Evolutionary conservation across 306 rosid genomes (phyloP), one percentile per base, ranked within the genome.

Genomic region (Glycine tomentella): DNA sequence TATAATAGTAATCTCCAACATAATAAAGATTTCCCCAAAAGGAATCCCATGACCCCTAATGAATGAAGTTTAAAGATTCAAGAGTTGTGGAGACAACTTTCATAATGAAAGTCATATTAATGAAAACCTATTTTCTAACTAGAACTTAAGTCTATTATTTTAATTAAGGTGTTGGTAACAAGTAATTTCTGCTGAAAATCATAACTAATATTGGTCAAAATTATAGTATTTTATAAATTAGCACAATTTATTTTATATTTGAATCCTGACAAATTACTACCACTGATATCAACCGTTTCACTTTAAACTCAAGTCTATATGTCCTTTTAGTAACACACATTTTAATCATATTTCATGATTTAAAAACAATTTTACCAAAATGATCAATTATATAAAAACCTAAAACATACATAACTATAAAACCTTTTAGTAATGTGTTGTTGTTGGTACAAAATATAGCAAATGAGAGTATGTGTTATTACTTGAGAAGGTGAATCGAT

Each of bases 401-500:
- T 34, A 63, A 63, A 13, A 12, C 12, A 58, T 3, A 58, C 12
- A 17, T 57, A 58, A 58, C 9, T 58, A 17, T 0, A 58, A 58
- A 58, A 58, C 0, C 64, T 5, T 63, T 36, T 36, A 3, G 40
- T 61, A 63, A 36, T 13, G 48, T 13, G 49, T 6, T 8, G 49
- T 6, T 8, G 70, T 33, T 11, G 10, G 71, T 7, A 42, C n/a
- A 16, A 16, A 45, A 44, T 15, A 68, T 68, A 16, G 38, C 9
- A 45, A 44, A 67, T 42, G 53, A 45, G 38, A 10, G 0, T 25
- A 25, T 4, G 15, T 16, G 33, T 45, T 42, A 6, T 42, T 68
- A 78, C 75, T 52, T 67, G 75, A 55, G 82, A 67, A 15, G 90
- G 87, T 11, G 92, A 83, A 75, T 84, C 91, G 1, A 75, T 88